Evolutionary conservation across 1,139 yeast genomes (phyloP), one percentile per base, ranked within the genome.

Genomic region (Taiozyma sp.): DNA sequence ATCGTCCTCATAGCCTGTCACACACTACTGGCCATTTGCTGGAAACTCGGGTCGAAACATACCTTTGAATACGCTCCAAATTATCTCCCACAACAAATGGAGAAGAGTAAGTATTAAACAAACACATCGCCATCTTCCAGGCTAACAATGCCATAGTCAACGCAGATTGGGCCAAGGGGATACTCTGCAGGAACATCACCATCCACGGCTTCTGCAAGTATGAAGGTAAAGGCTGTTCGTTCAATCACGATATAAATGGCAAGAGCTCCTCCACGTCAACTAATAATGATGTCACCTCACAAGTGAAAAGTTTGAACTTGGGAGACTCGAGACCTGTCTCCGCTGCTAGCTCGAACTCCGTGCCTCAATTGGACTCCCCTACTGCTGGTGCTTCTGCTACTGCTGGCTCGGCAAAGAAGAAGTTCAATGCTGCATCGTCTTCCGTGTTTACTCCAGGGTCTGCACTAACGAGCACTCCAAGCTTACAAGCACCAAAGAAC

Each of bases 181-280:
- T 89, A 41, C 90, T 87, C 53, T 89, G 97, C 69, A 79, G 93
- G 66, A 89, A 89, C 64, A 83, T 89, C 52, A 79, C 85, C 48
- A 88, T 88, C 46, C 90, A 88, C 69, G 97, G 97, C 10, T 88
- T 79, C 62, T 90, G 97, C 73, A 88, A 88, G 67, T 89, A 80
- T 69, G 93, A 88, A 59, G 87, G 87, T 60, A 89, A 88, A 63
- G 96, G 97, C 21, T 89, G 97, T 66, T 87, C 86, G 3, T 89
- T 88, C 65, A 82, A 81, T 50, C 97, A 89, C 62, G 81, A 79
- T 46, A 40, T 24, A 19, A 22, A 22, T 8, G 43, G 43, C 6
- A 40, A 40, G 43, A 47, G 49, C 29, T 45, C 26, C 29, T 45
- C 26, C 7, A 24, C 26, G 7, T 24, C 61, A 21, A 43, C 43